Conservation (phyloP, 2,329 filamentous ascomycete species). For the Incumbomyces lentus region DNA sequence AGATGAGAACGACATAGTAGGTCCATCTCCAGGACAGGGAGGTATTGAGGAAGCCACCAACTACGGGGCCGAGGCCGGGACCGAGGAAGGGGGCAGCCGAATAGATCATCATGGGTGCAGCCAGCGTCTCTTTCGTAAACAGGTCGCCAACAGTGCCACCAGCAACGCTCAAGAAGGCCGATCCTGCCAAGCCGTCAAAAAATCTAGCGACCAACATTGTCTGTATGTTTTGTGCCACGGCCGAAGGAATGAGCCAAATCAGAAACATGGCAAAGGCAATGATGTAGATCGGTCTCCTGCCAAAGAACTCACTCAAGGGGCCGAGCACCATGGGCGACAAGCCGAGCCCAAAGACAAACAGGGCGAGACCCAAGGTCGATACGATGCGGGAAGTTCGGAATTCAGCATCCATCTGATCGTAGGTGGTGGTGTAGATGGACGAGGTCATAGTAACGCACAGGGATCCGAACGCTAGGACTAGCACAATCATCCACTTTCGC, state of each 20-base stretch:
- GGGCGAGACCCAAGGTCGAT: constrained; percentile 68
- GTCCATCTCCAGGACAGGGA: constrained; percentile 62
- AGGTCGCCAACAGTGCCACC: constrained; percentile 66
- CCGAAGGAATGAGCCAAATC: constrained; percentile 71
- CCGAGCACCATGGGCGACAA: constrained; percentile 54
- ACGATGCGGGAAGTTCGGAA: constrained; percentile 62
- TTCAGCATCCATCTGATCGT: constrained; percentile 62
- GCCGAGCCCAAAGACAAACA: constrained; percentile 70
- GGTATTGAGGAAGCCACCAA: constrained; percentile 54
- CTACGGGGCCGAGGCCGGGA: constrained; percentile 22
- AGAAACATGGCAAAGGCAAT: constrained; percentile 62
- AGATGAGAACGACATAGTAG: constrained; percentile 68
- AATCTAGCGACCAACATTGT: constrained; percentile 73
- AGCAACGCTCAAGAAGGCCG: constrained; percentile 59
- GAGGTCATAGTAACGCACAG: constrained; percentile 81
- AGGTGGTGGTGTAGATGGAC: constrained; percentile 82
- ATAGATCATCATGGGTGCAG: constrained; percentile 68
- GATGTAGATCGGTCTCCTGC: constrained; percentile 71
- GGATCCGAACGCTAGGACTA: constrained; percentile 62
- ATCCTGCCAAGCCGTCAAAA: constrained; percentile 43
- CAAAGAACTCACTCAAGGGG: constrained; percentile 67
- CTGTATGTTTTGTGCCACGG: constrained; percentile 68
- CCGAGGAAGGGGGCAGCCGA: constrained; percentile 56
- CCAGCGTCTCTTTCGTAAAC: constrained; percentile 54
- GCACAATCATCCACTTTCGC: constrained; percentile 65